Evolutionary conservation across 225 moss, liverwort and hornwort species (phyloP), one percentile per base, ranked within the genome.

Genomic region (Takakia lepidozioides): DNA sequence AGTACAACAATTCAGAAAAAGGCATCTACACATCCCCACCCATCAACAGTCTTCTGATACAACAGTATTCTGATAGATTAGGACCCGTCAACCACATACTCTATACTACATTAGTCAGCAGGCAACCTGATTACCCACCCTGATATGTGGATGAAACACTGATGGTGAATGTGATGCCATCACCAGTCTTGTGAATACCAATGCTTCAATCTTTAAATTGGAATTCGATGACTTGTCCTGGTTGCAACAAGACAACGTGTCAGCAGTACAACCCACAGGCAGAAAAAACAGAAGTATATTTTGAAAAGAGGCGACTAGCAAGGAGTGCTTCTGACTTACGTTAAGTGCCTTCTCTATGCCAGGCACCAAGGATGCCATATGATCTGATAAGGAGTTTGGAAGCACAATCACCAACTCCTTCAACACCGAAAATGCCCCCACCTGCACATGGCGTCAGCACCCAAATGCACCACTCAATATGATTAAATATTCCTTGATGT

Each of bases 151-250:
- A 66, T 98, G 98, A 60, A 98, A 91, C 38, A 98, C 98, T 55
- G 76, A 63, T 22, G 98, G 87, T 39, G 84, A 78, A 69, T 99
- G 98, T 18, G 91, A 91, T 49, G 83, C 98, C 78, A 99, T 73
- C 55, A 99, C 91, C 46, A 99, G 81, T 46, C 98, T 75, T 55
- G 90, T 76, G 52, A 99, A 99, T 41, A 91, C 83, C 60, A 99
- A 58, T 22, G 91, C 91, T 58, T 99, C 98, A 65, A 91, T 99
- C 64, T 99, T 99, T 78, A 99, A 48, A 62, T 99, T 99, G 56
- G 98, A 99, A 54, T 83, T 99, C 16, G 98, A 99, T 30, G 91
- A 68, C 68, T 91, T 99, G 68, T 99, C 98, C 98, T 99, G 83
- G 18, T 19, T 47, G 49, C 41, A 57, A 17, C 20, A 55, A 35